Base-by-base conservation (phyloP, 768 basidiomycete genomes). In the Phanerochaete carnosa region DNA sequence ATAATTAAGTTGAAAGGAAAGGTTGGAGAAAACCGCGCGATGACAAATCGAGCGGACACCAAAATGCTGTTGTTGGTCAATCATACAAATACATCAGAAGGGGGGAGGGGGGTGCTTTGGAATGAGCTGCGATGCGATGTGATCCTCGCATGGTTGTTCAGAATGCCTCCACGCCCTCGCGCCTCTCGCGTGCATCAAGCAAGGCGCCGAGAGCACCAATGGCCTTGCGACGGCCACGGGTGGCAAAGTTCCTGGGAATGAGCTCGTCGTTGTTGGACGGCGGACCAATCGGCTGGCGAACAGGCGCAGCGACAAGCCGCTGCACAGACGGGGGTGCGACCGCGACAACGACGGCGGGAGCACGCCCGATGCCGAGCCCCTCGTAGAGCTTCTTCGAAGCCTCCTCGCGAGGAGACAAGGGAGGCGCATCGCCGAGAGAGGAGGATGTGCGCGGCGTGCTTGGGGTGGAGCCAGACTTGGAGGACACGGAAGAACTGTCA, bases 181-280 rank as follows among this genome's bases (percentile, higher is more conserved):
- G 79, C 69, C 88, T 83, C 78, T 92, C 91, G 62, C 91, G 84
- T 33, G 91, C 89, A 67, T 83, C 88, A 83, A 92, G 86, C 66
- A 94, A 82, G 69, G 83, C 83, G 58, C 88, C 88, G 54, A 94
- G 76, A 28, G 91, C 90, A 33, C 88, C 90, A 61, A 93, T 89
- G 22, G 92, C 92, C 79, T 89, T 85, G 68, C 90, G 84, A 74
- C 92, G 83, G 75, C 91, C 89, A 67, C 92, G 85, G 37, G 87
- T 86, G 7, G 92, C 92, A 78, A 94, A 94, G 73, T 94, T 94
- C 81, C 90, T 89, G 46, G 90, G 88, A 22, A 89, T 88, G 53
- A 94, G 84, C 70, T 94, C 92, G 69, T 94, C 92, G 64, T 86
- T 85, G 69, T 89, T 88, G 25, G 89, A 89, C 46, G 93, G 93